Evolutionary conservation across 2,329 filamentous ascomycete species (phyloP).

Genomic region (Colletotrichum magnum): DNA sequence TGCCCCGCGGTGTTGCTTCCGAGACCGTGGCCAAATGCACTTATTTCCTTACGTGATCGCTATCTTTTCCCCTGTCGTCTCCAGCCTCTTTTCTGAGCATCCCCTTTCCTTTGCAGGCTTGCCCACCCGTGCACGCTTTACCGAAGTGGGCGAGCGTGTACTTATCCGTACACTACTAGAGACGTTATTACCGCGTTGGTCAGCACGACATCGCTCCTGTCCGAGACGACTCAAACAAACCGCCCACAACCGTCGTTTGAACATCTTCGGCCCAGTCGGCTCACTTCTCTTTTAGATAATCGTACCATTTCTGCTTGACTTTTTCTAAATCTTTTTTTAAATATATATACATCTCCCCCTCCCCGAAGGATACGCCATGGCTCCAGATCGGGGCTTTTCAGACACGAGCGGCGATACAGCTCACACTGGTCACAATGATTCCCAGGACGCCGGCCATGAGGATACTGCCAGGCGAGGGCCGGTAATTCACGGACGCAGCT

Average conservation of each 20-base stretch:
- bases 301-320: too few relatives aligned
- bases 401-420: neutral
- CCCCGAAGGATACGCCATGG: conserved; percentile 3
- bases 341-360: too few relatives aligned
- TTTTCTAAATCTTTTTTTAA: too few relatives aligned
- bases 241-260: too few relatives aligned
- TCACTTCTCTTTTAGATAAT: too few relatives aligned
- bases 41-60: neutral
- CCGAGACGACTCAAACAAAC: too few relatives aligned
- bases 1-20: neutral
- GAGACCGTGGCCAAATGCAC: neutral
- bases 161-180: too few relatives aligned
- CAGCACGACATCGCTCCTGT: too few relatives aligned
- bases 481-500: conserved; percentile 71
- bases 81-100: neutral
- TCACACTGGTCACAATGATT: neutral
- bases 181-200: too few relatives aligned
- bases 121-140: neutral
- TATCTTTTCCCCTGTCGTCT: neutral
- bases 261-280: too few relatives aligned
- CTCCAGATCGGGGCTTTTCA: conserved; percentile 26
- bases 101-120: neutral
- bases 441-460: neutral
- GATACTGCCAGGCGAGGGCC: conserved; percentile 9
- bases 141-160: too few relatives aligned